Base-by-base conservation (phyloP, 371 early-diverging fungal genomes). In the Vairimorpha apis region DNA sequence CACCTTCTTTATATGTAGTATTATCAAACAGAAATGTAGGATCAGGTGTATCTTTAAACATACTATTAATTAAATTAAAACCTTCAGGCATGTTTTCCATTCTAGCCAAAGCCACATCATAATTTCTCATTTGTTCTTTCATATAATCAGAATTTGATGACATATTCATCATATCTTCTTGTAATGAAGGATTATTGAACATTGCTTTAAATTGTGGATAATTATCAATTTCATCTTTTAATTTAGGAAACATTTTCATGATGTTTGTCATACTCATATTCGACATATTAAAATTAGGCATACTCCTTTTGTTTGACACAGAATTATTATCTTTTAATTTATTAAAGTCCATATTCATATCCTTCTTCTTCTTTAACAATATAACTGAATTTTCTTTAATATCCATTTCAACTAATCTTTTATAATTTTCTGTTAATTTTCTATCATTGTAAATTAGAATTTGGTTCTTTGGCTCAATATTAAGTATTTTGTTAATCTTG, bases 31-130 rank as follows among this genome's bases (percentile, higher is more conserved):
- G 47, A 16, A 29, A 47, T 18, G 33, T 62, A 23, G 82, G 83
- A 74, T 81, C 79, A 18, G 73, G 73, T 56, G 80, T 75, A 58
- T 81, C 81, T 53, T 81, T 83, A 25, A 80, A 70, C 80, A 83
- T 76, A 18, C 72, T 51, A 47, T 71, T 75, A 45, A 84, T 81
- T 75, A 83, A 76, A 62, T 81, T 83, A 27, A 83, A 69, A 7
- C 84, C 84, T 0, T 82, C 84, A 16, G 84, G 84, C 30, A 84
- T 79, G 32, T 81, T 84, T 59, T 82, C 81, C 37, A 84, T 58
- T 67, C 79, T 82, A 16, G 76, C 64, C 80, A 84, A 81, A n/a
- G 83, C 76, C 55, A 84, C 45, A 58, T 84, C 84, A 14, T 72
- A 77, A 56, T 84, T 84, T 65, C 82, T 80, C 74, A 83, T 59